phyloP scores from a whole-genome alignment of 345 rosid species.

The Hypericum perforatum region DNA sequence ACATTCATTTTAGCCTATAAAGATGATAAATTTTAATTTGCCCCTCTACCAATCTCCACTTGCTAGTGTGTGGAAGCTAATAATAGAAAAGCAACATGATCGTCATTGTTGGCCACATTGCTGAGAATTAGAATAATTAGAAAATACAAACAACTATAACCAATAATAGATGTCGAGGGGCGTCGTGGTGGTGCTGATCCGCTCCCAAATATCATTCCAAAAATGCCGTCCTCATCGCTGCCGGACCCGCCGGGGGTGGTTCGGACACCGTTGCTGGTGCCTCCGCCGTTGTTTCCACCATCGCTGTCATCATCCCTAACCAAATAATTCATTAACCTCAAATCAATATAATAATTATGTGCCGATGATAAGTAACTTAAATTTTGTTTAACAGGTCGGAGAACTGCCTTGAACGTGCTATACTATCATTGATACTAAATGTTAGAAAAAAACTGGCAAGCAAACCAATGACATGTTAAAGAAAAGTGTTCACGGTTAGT shows the following conservation, averaged over 20 bases:
- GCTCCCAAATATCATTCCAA: constrained; percentile 68
- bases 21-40: too few relatives aligned
- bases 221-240: constrained; percentile 25
- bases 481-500: too few relatives aligned
- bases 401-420: too few relatives aligned
- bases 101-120: constrained; percentile 15
- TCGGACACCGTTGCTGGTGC: neutral
- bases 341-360: neutral
- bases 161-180: neutral
- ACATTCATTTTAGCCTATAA: too few relatives aligned
- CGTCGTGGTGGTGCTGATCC: constrained; percentile 18
- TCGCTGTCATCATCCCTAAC: constrained; percentile 33
- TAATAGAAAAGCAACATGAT: constrained; percentile 10
- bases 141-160: constrained; percentile 33
- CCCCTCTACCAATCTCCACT: too few relatives aligned
- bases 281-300: constrained; percentile 24
- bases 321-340: neutral
- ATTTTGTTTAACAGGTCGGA: too few relatives aligned
- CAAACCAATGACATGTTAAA: too few relatives aligned
- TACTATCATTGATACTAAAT: too few relatives aligned
- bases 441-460: too few relatives aligned
- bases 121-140: constrained; percentile 35
- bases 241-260: neutral
- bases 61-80: constrained; percentile 7
- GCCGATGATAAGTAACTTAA: too few relatives aligned